These are phyloP conservation scores for Penicillium palitans DNA, from an alignment of 2,329 filamentous ascomycete species.

Conservation along the genomic window DNA sequence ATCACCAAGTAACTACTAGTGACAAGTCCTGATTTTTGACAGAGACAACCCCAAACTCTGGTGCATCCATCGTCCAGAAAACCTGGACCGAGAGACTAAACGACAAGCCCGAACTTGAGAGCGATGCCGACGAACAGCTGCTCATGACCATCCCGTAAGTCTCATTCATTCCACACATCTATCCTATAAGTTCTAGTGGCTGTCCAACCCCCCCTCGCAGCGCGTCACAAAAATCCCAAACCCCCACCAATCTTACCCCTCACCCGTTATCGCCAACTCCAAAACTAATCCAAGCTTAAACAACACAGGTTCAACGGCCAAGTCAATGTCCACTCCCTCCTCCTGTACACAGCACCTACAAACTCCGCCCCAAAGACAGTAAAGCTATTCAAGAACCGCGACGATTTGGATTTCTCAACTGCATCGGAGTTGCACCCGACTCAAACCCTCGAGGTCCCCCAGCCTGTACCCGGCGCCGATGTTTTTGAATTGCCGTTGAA, in stretches of 20 bases:
- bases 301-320: constrained; percentile 78
- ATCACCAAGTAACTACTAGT: not conserved
- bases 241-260: constrained; percentile 28
- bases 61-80: constrained; percentile 78
- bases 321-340: constrained; percentile 85
- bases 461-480: constrained; percentile 60
- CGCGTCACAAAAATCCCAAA: not conserved
- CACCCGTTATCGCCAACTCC: constrained; percentile 16
- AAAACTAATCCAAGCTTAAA: constrained; percentile 4
- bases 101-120: constrained; percentile 72
- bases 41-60: constrained; percentile 65
- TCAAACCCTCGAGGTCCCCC: constrained; percentile 75
- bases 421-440: constrained; percentile 69
- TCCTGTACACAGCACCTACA: constrained; percentile 75
- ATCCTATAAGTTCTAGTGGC: not conserved
- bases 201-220: not conserved
- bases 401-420: constrained; percentile 79
- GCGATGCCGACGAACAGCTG: constrained; percentile 90
- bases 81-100: constrained; percentile 81
- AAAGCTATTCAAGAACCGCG: constrained; percentile 82
- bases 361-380: constrained; percentile 75
- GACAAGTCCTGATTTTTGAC: not conserved
- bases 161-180: not conserved
- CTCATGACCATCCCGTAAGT: constrained; percentile 84
- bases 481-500: constrained; percentile 86